Percentiles rank a stretch among this genome's conserved stretches.
Evolutionary conservation across 208 protist genomes (phyloP).

Genomic region (Naegleria lovaniensis): DNA sequence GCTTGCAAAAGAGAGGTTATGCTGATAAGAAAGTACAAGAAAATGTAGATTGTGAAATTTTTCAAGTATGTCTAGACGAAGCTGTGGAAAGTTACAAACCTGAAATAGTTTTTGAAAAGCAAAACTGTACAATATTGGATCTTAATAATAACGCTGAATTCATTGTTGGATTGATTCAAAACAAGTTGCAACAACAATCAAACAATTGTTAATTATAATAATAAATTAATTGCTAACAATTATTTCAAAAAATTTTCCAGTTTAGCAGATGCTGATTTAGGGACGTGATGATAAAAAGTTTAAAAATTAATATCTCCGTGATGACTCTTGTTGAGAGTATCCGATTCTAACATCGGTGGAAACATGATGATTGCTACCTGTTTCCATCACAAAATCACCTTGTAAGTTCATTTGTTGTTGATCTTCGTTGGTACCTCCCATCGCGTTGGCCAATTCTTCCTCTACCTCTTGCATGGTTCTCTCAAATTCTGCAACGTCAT

Average conservation of each 20-base stretch:
- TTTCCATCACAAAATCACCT: no score
- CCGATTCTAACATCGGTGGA: neutral
- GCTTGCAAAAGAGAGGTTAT: constrained; percentile 80
- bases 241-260: no score
- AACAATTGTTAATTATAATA: neutral
- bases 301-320: no score
- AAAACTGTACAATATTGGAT: constrained; percentile 82
- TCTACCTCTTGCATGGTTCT: neutral
- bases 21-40: constrained; percentile 81
- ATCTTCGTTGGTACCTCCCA: neutral
- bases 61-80: constrained; percentile 89
- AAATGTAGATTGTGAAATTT: constrained; percentile 95
- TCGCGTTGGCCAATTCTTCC: neutral
- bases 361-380: neutral
- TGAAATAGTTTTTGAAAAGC: constrained; percentile 71
- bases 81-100: constrained; percentile 77
- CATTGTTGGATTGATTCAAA: constrained; percentile 24
- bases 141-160: constrained; percentile 72
- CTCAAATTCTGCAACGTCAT: neutral
- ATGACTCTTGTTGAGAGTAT: neutral
- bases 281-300: no score
- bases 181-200: neutral
- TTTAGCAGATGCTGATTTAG: no score
- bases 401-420: neutral
- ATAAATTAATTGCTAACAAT: no score